Evolutionary conservation across 495 filamentous ascomycete genomes (phyloP), one percentile per base, ranked within the genome.

Genomic region (Penicillium maclennaniae): DNA sequence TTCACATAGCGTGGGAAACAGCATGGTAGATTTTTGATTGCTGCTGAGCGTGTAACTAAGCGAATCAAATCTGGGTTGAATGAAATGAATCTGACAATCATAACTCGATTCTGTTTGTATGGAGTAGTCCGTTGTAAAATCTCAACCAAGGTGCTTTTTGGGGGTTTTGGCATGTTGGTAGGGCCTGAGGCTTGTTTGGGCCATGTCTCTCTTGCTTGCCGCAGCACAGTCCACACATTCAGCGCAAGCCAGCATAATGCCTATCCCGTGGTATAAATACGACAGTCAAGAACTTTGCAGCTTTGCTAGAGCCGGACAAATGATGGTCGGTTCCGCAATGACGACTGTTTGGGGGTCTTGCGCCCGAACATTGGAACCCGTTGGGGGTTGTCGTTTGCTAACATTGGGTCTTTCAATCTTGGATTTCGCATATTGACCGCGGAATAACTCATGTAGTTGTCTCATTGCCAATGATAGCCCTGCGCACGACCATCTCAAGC

Each of bases 401-500:
- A 2, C 31, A 12, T 34, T 14, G 31, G 31, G 15, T 19, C 0
- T 40, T 40, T 40, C 38, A 40, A 34, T 14, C 14, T 40, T n/a
- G 16, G 4, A 28, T 12, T 4, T 23, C 17, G 9, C 25, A 2
- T 46, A 5, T 14, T 45, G 47, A 3, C 20, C 3, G 39, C 26
- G 41, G 9, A 14, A 6, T 1, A 25, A 12, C 36, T 66, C 62
- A 71, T 36, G 61, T 65, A 14, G 49, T 28, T 14, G 51, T 25
- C 36, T 64, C 50, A 23, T 70, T 64, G 12, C 53, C 60, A 48
- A 56, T 48, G 39, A 51, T 49, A 38, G 66, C 66, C 31, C 56
- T 69, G n/a, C 49, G 54, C 17, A 73, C 52, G 12, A 70, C 59
- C 14, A 60, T 51, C 6, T 27, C 57, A n/a, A 75, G 58, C 27